Evolutionary conservation across 768 basidiomycete genomes (phyloP), one percentile per base, ranked within the genome.

Genomic region (Termitomyces sp.): DNA sequence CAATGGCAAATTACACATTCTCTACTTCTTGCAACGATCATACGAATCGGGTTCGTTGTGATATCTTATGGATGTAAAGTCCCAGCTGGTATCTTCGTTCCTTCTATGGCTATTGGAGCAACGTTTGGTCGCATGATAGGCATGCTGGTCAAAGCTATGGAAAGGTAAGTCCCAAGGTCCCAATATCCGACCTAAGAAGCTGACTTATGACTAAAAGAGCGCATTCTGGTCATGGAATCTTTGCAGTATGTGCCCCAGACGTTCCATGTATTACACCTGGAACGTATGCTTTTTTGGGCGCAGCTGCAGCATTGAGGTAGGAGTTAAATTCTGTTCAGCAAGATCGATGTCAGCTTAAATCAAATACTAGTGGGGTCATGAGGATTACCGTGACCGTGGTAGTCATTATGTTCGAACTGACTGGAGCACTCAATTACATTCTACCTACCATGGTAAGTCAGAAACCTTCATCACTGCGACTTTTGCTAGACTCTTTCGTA

Each of bases 351-450:
- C 14, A 12, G 20, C 44, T 52, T 30, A n/a, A 20, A 36, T 28
- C n/a, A 13, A 53, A 42, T 54, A 47, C 35, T 66, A 96, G 97
- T 55, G 96, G 97, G 35, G 86, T 98, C 54, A 99, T 98, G 83
- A 83, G 95, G 64, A 91, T 98, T 58, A 99, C 97, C 0, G 94
- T 98, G 28, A 93, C 95, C 0, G 94, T 99, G 6, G 97, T 98
- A 8, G 97, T 98, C 36, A 95, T 99, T 72, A 98, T 99, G 94
- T 98, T 98, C 69, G 96, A 98, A 67, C 79, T 99, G 20, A 99
- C 97, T 4, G 97, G 97, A 13, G 96, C 97, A 6, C 71, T 98
- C 66, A 98, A 94, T 20, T 98, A 99, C 68, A 95, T 98, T 63
- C 74, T 99, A 28, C 97, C 97, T 6, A 95, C 94, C 14, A 99